Base-by-base conservation (phyloP, 352 stramenopile species). In the Phytophthora fragariae region DNA sequence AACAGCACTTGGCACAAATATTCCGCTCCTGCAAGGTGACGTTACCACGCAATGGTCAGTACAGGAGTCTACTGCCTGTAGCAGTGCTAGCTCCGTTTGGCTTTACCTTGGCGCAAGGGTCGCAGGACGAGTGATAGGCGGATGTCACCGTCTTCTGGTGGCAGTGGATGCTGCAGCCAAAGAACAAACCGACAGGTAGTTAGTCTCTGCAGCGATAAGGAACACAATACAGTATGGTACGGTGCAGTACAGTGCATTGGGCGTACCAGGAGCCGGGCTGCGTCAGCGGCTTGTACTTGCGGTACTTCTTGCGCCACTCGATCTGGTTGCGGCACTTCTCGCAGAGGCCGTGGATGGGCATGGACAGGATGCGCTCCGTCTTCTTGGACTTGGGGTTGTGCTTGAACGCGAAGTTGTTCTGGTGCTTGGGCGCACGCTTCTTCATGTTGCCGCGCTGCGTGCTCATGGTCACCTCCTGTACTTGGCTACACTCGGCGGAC, bases 321-420 rank as follows among this genome's bases (percentile, higher is more conserved):
- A 99, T 98, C 83, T 99, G 97, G 56, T 98, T 94, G 65, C 94
- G 83, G 83, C 97, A 99, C 58, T 96, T 88, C 57, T 95, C 82
- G 77, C 97, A 99, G 17, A 98, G 86, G 1, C 97, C 96, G 31
- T 93, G 81, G 79, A 98, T 99, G 3, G 93, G 93, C 62, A 92
- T 86, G 5, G 83, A 83, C 57, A 99, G 72, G 65, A 99, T 99
- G 56, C 92, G 91, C 64, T 97, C 89, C 33, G 97, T 99, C 85
- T 98, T 99, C 84, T 98, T 99, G 29, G 94, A 99, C 83, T 98
- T 99, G 31, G 97, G 97, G 88, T 99, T 99, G 88, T 99, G 97
- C 77, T 95, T 94, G 82, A 98, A 99, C 31, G 98, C 97, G 84
- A 99, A 99, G n/a, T 77, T 80, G 81, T 99, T 99, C 87, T 99